Percentiles rank a stretch among this genome's conserved stretches.
phyloP scores from a whole-genome alignment of 495 filamentous ascomycete species.

The Daldinia vernicosa region DNA sequence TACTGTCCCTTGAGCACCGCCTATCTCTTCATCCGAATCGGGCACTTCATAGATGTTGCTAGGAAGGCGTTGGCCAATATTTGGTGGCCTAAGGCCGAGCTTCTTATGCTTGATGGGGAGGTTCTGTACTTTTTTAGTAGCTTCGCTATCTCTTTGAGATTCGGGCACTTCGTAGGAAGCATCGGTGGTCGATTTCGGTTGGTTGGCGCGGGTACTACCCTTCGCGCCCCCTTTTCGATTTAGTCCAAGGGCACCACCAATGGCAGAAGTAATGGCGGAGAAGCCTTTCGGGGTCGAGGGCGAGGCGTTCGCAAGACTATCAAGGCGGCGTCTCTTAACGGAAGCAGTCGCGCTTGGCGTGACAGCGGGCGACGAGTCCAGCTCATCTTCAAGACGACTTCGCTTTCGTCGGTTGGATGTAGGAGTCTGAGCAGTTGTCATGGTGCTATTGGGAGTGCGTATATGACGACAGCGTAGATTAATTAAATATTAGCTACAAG shows the following conservation, averaged over 20 bases:
- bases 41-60: conserved; percentile 53
- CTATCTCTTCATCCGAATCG: conserved; percentile 51
- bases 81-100: conserved; percentile 9
- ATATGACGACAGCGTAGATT: conserved; percentile 1
- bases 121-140: conserved; percentile 24
- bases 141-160: conserved; percentile 31
- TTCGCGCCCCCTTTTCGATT: conserved; percentile 16
- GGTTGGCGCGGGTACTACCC: background rate
- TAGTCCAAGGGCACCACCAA: conserved; percentile 27
- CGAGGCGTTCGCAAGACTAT: conserved; percentile 29
- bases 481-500: conserved; percentile 13
- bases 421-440: conserved; percentile 38
- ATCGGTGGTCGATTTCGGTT: conserved; percentile 15
- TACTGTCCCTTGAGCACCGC: background rate
- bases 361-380: conserved; percentile 35
- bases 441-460: conserved; percentile 10
- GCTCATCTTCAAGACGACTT: conserved; percentile 34
- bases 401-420: conserved; percentile 43
- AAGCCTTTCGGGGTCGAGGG: conserved; percentile 38
- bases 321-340: conserved; percentile 48
- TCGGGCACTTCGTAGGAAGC: conserved; percentile 42
- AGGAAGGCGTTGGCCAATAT: conserved; percentile 20
- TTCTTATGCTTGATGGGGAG: conserved; percentile 39
- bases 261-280: conserved; percentile 41
- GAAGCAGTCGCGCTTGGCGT: conserved; percentile 27